These are phyloP conservation scores for Candida pseudofarinosa DNA, from an alignment of 805 yeast genomes.

Conservation along the genomic window DNA sequence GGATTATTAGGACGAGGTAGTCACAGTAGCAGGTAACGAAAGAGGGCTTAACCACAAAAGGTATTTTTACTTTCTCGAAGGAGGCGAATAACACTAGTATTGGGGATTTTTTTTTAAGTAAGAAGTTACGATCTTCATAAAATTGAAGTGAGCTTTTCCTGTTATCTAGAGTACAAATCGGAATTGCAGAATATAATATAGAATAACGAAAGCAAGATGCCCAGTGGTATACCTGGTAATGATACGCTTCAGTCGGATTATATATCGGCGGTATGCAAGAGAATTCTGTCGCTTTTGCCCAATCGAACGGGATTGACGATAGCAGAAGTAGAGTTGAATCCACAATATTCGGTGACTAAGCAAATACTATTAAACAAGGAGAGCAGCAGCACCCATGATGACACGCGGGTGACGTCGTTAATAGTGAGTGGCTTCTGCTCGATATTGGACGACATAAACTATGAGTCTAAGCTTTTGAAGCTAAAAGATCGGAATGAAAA, in stretches of 20 bases:
- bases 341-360: constrained; percentile 33
- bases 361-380: constrained; percentile 18
- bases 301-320: constrained; percentile 34
- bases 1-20: not conserved
- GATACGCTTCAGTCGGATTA: constrained; percentile 11
- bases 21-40: not conserved
- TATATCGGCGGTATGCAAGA: constrained; percentile 19
- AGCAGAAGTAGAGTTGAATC: constrained; percentile 38
- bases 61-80: not conserved
- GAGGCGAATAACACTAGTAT: not conserved
- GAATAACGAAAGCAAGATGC: not conserved
- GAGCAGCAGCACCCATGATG: not conserved
- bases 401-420: constrained; percentile 13
- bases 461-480: constrained; percentile 17
- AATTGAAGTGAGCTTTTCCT: too few species aligned
- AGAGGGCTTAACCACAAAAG: too few species aligned
- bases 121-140: too few species aligned
- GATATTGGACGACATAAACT: constrained; percentile 20
- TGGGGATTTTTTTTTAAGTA: not conserved
- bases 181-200: too few species aligned
- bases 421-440: constrained; percentile 20
- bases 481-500: constrained; percentile 28
- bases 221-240: not conserved
- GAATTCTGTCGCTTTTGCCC: constrained; percentile 35
- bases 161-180: too few species aligned